phyloP scores from a whole-genome alignment of 768 basidiomycete genomes.

The Suillus sp. region DNA sequence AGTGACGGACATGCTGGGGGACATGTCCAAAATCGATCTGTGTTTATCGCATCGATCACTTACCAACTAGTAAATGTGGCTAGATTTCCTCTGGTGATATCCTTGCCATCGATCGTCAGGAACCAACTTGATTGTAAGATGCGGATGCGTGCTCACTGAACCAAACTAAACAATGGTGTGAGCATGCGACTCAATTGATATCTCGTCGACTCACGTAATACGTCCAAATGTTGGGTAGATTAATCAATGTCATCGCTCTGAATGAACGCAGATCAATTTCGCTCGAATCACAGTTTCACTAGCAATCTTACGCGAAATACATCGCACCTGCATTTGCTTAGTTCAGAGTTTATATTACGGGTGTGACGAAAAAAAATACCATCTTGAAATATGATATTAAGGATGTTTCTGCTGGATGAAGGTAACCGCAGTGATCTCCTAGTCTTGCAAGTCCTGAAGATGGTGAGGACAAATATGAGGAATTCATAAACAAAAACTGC shows the following conservation, averaged over 20 bases:
- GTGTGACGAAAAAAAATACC: slow-evolving; percentile 37
- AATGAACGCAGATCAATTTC: neutral
- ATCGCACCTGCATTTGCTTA: slow-evolving; percentile 45
- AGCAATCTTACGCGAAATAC: slow-evolving; percentile 51
- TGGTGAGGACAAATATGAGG: slow-evolving; percentile 49
- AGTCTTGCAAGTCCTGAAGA: slow-evolving; percentile 45
- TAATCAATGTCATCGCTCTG: neutral
- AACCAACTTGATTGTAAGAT: neutral
- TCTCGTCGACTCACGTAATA: neutral
- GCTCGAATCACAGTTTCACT: slow-evolving; percentile 19
- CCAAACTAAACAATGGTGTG: neutral
- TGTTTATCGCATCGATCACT: slow-evolving; percentile 13
- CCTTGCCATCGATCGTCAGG: slow-evolving; percentile 32
- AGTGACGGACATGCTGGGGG: slow-evolving; percentile 46
- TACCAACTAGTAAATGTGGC: slow-evolving; percentile 54
- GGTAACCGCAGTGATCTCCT: slow-evolving; percentile 25
- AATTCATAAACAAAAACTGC: slow-evolving; percentile 53
- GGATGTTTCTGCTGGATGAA: slow-evolving; percentile 35
- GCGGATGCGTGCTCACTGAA: neutral
- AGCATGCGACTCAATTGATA: neutral
- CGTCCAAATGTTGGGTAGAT: neutral
- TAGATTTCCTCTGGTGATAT: slow-evolving; percentile 46
- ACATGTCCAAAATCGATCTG: neutral
- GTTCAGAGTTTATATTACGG: neutral
- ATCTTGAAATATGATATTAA: slow-evolving; percentile 50